Conservation (phyloP, 2,329 filamentous ascomycete species). For the Epichloe brachyelytri region DNA sequence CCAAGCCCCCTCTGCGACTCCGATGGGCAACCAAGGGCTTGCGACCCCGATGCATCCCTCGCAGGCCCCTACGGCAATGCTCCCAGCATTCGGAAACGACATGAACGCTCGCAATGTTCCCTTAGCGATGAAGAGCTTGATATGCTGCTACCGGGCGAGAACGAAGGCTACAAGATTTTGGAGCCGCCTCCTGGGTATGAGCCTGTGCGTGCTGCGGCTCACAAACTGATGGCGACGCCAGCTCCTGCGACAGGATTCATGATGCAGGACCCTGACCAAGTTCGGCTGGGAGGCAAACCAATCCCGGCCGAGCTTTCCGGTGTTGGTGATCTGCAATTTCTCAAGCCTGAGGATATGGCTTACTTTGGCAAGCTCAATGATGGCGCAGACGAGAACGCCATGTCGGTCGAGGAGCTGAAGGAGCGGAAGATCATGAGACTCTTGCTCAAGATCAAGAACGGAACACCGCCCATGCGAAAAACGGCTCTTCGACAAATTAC, state of each 20-base stretch:
- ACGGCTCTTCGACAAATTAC: constrained; percentile 93
- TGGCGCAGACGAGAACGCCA: constrained; percentile 76
- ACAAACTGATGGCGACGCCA: constrained; percentile 62
- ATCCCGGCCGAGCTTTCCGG: constrained; percentile 92
- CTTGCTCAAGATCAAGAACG: constrained; percentile 96
- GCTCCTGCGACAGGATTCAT: constrained; percentile 77
- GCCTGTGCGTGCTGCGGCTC: constrained; percentile 62
- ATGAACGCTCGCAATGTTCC: constrained; percentile 57
- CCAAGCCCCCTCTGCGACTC: constrained; percentile 71
- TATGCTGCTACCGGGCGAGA: constrained; percentile 73
- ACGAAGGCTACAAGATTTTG: constrained; percentile 84
- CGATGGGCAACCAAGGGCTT: constrained; percentile 59
- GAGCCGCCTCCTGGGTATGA: constrained; percentile 87
- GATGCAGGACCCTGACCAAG: constrained; percentile 90
- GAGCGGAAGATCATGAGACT: constrained; percentile 98
- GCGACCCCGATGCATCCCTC: constrained; percentile 67
- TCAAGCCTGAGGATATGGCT: constrained; percentile 97
- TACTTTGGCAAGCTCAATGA: constrained; percentile 98
- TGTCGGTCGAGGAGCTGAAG: constrained; percentile 91
- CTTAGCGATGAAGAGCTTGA: constrained; percentile 92
- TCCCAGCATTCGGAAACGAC: constrained; percentile 66
- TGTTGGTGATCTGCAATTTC: constrained; percentile 91
- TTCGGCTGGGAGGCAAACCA: constrained; percentile 72
- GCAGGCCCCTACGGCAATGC: constrained; percentile 34
- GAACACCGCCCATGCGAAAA: constrained; percentile 96